Percentiles rank a stretch among this genome's conserved stretches.
Conservation (phyloP, 208 protist species). For the Leishmania aethiopica region DNA sequence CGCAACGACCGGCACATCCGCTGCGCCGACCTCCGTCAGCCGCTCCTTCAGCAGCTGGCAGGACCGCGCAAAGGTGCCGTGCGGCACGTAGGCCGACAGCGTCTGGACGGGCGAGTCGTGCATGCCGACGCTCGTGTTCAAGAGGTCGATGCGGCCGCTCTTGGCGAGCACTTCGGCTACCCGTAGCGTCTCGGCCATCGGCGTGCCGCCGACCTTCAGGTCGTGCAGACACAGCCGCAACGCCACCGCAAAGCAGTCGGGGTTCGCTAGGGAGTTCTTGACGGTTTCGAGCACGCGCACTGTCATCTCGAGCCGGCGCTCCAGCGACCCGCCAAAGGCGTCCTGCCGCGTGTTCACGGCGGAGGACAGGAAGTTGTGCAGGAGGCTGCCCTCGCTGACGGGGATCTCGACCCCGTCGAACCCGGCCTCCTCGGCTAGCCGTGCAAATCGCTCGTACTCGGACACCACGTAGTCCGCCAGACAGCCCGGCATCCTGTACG, state of each 20-base stretch:
- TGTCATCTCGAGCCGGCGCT: slow-evolving; percentile 84
- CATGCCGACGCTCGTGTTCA: slow-evolving; percentile 96
- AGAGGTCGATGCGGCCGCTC: slow-evolving; percentile 81
- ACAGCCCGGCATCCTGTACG: slow-evolving; percentile 54
- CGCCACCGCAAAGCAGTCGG: slow-evolving; percentile 89
- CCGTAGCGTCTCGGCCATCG: slow-evolving; percentile 83
- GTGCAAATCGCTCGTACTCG: slow-evolving; percentile 85
- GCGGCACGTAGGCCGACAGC: slow-evolving; percentile 90
- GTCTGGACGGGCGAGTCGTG: slow-evolving; percentile 95
- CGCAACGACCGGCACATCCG: slow-evolving; percentile 82
- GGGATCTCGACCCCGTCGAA: slow-evolving; percentile 96
- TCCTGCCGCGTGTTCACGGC: slow-evolving; percentile 91
- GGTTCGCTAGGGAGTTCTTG: slow-evolving; percentile 38
- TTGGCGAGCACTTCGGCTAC: slow-evolving; percentile 76
- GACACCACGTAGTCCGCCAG: slow-evolving; percentile 83
- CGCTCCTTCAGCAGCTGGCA: slow-evolving; percentile 71
- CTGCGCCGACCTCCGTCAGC: slow-evolving; percentile 31
- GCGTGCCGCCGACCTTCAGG: slow-evolving; percentile 74
- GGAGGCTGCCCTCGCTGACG: slow-evolving; percentile 92
- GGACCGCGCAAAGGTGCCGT: slow-evolving; percentile 84
- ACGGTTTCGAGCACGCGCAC: slow-evolving; percentile 85
- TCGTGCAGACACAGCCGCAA: slow-evolving; percentile 94
- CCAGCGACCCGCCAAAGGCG: slow-evolving; percentile 72
- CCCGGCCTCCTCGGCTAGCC: slow-evolving; percentile 91
- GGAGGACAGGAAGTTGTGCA: slow-evolving; percentile 94